Base-by-base conservation (phyloP, 495 filamentous ascomycete genomes). In the Beverwykella pulmonaria region DNA sequence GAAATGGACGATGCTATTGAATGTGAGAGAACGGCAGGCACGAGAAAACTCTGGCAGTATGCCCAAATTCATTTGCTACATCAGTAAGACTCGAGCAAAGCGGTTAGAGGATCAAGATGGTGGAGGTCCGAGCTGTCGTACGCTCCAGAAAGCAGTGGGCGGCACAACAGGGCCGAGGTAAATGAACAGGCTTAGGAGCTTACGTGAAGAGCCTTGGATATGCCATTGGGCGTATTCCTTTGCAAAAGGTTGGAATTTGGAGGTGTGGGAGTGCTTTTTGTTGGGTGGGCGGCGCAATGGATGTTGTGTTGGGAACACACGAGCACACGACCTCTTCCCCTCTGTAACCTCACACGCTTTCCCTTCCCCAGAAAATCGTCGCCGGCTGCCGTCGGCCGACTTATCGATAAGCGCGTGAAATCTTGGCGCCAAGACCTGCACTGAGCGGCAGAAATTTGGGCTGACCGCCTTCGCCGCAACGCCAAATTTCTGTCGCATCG, bases 191-290 rank as follows among this genome's bases (percentile, higher is more conserved):
- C n/a, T n/a, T n/a, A n/a, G 23, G 49, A 57, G 46, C 65, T 53
- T 68, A 68, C 65, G 65, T 63, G 46, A 68, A 59, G 29, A 68
- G 50, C 44, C 65, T 19, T n/a, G 59, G 14, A 34, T 58, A 68
- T 17, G 65, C 65, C 65, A 68, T 68, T 63, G 55, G 27, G 23
- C 5, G 17, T 39, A 9, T 10, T 59, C n/a, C 19, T n/a, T 8
- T 48, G 19, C 9, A 19, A 19, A 8, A n/a, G 15, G 3, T 14
- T 44, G 8, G 12, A 19, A 8, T 6, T 54, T 32, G 8, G 22
- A 34, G 2, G 23, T 32, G 29, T 26, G 29, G 26, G 22, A 5
- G 26, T 15, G 27, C 15, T 36, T 59, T 27, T n/a, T n/a, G 15
- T 7, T 34, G 39, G 39, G 39, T 44, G 39, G 15, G 15, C 2